phyloP scores from a whole-genome alignment of 345 rosid genomes.

The Rubroshorea leprosula region DNA sequence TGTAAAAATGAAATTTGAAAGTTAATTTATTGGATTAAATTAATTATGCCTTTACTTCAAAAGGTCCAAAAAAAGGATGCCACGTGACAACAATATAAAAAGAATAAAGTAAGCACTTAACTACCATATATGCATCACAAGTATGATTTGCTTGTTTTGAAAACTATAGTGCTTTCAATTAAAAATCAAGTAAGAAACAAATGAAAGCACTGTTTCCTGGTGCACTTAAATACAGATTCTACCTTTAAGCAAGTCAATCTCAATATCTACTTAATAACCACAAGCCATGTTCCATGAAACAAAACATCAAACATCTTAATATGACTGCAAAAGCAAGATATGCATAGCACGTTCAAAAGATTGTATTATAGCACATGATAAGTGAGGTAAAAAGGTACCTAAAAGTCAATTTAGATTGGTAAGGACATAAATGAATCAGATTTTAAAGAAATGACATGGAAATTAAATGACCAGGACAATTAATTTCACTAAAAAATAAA shows the following conservation, averaged over 20 bases:
- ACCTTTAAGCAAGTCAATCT: neutral
- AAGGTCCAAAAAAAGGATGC: too few relatives aligned
- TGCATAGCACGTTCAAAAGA: neutral
- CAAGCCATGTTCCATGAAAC: neutral
- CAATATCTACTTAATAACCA: neutral
- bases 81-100: too few relatives aligned
- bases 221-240: conserved; percentile 3
- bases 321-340: neutral
- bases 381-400: neutral
- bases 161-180: neutral
- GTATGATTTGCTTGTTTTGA: neutral
- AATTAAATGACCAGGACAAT: conserved; percentile 2
- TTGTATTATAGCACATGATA: neutral
- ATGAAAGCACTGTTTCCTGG: conserved; percentile 4
- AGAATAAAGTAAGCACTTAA: conserved; percentile 1
- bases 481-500: neutral
- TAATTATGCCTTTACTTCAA: too few relatives aligned
- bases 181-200: conserved; percentile 7
- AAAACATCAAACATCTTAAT: neutral
- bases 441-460: conserved; percentile 1
- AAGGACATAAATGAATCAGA: neutral
- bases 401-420: neutral
- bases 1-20: too few relatives aligned
- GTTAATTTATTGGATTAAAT: too few relatives aligned
- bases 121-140: conserved; percentile 8